Conservation (phyloP, 305 asterid species). For the Fraxinus platypoda region DNA sequence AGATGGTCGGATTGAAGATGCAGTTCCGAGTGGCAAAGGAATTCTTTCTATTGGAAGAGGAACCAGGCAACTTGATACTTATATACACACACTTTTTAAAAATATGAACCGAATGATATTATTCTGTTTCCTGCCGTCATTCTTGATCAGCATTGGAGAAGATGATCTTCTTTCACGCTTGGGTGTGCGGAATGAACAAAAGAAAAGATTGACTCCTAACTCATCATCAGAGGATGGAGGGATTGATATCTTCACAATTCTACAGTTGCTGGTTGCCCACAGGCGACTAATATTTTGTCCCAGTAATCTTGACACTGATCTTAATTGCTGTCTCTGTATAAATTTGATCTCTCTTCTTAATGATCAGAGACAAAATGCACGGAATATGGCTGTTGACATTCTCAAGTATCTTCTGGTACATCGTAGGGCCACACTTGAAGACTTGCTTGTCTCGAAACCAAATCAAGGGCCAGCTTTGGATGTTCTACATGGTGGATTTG, state of each 20-base stretch:
- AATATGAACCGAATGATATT: constrained; percentile 78
- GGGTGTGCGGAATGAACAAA: constrained; percentile 75
- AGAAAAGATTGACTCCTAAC: constrained; percentile 49
- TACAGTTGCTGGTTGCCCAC: constrained; percentile 91
- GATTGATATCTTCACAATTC: constrained; percentile 67
- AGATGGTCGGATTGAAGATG: constrained; percentile 95
- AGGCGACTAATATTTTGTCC: constrained; percentile 90
- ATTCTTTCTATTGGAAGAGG: constrained; percentile 96
- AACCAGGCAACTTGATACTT: constrained; percentile 85
- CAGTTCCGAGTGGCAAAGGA: constrained; percentile 80
- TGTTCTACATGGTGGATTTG: constrained; percentile 92
- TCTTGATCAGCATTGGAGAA: constrained; percentile 84
- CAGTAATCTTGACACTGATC: constrained; percentile 87
- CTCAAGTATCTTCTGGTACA: constrained; percentile 92
- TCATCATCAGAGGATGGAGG: constrained; percentile 65
- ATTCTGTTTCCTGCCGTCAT: constrained; percentile 91
- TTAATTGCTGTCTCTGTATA: constrained; percentile 88
- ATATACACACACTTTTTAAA: constrained; percentile 72
- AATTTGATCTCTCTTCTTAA: constrained; percentile 82
- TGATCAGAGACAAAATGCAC: constrained; percentile 70
- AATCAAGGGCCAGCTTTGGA: constrained; percentile 81
- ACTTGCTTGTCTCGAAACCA: constrained; percentile 85
- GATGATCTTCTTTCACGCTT: constrained; percentile 76
- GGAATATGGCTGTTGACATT: constrained; percentile 83
- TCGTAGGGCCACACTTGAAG: constrained; percentile 92